Percentiles rank a stretch among this genome's conserved stretches.
phyloP scores from a whole-genome alignment of 176 grass and related monocot genomes.

The Tillandsia fasciculata region DNA sequence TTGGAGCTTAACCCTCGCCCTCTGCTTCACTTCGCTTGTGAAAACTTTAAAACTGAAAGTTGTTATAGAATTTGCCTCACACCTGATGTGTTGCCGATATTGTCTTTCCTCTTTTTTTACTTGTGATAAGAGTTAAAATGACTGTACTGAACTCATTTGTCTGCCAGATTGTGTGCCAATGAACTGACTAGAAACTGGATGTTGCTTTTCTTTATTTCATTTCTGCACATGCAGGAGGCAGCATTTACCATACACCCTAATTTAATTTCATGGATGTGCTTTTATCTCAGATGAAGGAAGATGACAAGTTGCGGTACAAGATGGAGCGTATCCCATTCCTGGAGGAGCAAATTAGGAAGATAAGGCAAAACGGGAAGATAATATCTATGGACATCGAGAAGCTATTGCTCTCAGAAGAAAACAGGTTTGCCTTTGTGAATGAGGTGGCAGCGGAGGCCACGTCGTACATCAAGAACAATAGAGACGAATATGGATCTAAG shows the following conservation, averaged over 20 bases:
- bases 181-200: too few species aligned
- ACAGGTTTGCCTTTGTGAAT: conserved; percentile 68
- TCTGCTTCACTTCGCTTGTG: too few species aligned
- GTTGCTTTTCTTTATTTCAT: too few species aligned
- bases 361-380: conserved; percentile 63
- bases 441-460: conserved; percentile 75
- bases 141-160: too few species aligned
- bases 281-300: conserved; percentile 44
- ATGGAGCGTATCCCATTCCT: conserved; percentile 68
- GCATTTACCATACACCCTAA: not conserved
- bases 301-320: conserved; percentile 67
- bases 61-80: too few species aligned
- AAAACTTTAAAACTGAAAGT: too few species aligned
- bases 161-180: too few species aligned
- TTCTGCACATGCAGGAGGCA: not conserved
- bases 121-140: too few species aligned
- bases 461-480: conserved; percentile 58
- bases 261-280: not conserved
- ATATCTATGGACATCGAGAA: conserved; percentile 70
- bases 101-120: too few species aligned
- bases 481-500: conserved; percentile 64
- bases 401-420: conserved; percentile 65
- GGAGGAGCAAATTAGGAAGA: conserved; percentile 67
- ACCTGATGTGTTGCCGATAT: too few species aligned
- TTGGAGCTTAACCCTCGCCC: too few species aligned